These are phyloP conservation scores for Backusella macrospora DNA, from an alignment of 192 early-diverging fungal species.

Conservation along the genomic window DNA sequence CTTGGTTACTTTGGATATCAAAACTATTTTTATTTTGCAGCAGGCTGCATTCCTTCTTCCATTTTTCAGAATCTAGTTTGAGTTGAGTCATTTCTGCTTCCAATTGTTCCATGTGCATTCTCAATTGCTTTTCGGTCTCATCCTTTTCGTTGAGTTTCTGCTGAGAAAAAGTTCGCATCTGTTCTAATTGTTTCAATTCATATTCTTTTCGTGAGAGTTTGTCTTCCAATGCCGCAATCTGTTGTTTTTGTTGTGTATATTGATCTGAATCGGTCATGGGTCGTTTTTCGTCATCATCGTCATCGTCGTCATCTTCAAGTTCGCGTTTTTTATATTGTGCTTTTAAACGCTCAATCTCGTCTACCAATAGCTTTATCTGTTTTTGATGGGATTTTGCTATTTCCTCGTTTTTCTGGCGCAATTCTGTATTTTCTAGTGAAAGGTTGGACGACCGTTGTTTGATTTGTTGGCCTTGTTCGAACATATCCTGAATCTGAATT, in stretches of 20 bases:
- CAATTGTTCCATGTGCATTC: neutral
- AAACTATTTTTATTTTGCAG: neutral
- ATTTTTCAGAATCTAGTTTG: neutral
- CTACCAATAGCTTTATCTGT: neutral
- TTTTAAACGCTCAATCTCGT: neutral
- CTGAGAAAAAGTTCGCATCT: neutral
- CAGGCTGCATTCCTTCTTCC: neutral
- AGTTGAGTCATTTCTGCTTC: neutral
- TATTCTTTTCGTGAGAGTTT: neutral
- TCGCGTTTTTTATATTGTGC: neutral
- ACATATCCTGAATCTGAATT: neutral
- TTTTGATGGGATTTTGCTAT: neutral
- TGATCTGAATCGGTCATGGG: neutral
- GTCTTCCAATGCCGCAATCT: neutral
- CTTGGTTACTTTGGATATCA: neutral
- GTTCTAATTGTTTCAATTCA: neutral
- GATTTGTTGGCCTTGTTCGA: neutral
- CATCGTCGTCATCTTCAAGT: neutral
- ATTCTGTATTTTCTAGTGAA: neutral
- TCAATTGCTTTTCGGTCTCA: neutral
- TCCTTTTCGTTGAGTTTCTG: constrained; percentile 1
- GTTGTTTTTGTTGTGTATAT: neutral
- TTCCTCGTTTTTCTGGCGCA: neutral
- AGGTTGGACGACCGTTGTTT: neutral
- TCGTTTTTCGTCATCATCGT: neutral